Evolutionary conservation across 106 monocot species (phyloP).

Genomic region (Acanthochlamys bracteata): DNA sequence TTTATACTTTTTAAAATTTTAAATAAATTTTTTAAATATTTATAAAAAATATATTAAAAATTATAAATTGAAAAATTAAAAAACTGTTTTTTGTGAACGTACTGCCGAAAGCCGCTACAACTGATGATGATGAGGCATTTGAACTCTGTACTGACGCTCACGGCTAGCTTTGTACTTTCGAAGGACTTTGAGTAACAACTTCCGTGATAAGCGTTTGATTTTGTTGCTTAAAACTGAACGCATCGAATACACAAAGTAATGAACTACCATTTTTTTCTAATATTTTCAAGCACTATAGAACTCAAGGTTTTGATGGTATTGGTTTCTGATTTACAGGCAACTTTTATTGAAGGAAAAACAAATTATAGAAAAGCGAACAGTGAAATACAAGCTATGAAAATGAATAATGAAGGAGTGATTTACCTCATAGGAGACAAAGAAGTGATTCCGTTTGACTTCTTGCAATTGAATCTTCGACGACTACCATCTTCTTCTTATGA

Average conservation of each 20-base stretch:
- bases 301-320: not conserved
- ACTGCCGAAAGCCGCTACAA: no score
- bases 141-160: not conserved
- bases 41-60: no score
- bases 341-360: not conserved
- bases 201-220: not conserved
- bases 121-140: not conserved
- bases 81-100: no score
- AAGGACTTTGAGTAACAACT: not conserved
- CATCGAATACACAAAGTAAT: no score
- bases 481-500: slow-evolving; percentile 33
- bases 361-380: no score
- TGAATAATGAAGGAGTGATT: not conserved
- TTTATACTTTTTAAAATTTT: no score
- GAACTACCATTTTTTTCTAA: no score
- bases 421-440: slow-evolving; percentile 40
- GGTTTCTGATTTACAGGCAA: slow-evolving; percentile 43
- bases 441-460: slow-evolving; percentile 49
- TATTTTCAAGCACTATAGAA: not conserved
- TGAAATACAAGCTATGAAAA: no score
- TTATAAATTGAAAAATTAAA: no score
- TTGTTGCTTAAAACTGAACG: not conserved
- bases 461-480: slow-evolving; percentile 45
- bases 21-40: no score
- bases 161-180: not conserved